These are phyloP conservation scores for Arachnomyces sp. DNA, from an alignment of 2,329 filamentous ascomycete genomes.

Conservation along the genomic window DNA sequence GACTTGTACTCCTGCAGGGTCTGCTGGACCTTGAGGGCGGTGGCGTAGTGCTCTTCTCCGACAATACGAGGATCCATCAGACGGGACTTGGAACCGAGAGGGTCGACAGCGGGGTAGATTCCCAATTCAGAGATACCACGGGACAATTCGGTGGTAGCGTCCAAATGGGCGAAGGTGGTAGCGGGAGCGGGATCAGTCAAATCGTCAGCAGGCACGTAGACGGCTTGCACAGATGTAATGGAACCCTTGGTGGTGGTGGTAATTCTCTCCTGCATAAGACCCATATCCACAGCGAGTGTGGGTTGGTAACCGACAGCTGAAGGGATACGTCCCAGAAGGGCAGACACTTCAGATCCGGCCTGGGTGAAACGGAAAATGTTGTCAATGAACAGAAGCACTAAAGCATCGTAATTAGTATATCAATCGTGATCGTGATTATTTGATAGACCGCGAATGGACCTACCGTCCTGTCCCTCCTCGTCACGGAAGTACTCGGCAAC, in stretches of 20 bases:
- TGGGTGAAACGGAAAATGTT: conserved; percentile 99
- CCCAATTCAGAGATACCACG: conserved; percentile 99
- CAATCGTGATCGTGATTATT: too few species aligned
- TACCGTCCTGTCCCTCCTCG: conserved; percentile 78
- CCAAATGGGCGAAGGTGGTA: conserved; percentile 99
- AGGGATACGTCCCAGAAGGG: conserved; percentile 97
- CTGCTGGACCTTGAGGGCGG: conserved; percentile 91
- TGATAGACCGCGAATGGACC: too few species aligned
- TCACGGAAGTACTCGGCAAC: conserved; percentile 71
- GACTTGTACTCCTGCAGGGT: conserved; percentile 99
- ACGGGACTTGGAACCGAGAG: conserved; percentile 98
- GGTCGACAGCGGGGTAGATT: conserved; percentile 99
- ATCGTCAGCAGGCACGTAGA: conserved; percentile 99
- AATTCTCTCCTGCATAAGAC: conserved; percentile 99
- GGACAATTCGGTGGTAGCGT: conserved; percentile 99
- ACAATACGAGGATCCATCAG: conserved; percentile 99
- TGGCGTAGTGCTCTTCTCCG: conserved; percentile 95
- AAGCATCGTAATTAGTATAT: conserved; percentile 10
- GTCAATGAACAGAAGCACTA: conserved; percentile 98
- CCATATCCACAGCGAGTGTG: conserved; percentile 97
- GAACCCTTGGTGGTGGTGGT: conserved; percentile 99
- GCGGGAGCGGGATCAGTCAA: conserved; percentile 99
- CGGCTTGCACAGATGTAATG: conserved; percentile 99
- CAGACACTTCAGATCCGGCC: conserved; percentile 99
- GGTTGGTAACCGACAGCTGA: conserved; percentile 99